Evolutionary conservation across 2,329 filamentous ascomycete species (phyloP).

Genomic region (Ophiostoma triangulosporum): DNA sequence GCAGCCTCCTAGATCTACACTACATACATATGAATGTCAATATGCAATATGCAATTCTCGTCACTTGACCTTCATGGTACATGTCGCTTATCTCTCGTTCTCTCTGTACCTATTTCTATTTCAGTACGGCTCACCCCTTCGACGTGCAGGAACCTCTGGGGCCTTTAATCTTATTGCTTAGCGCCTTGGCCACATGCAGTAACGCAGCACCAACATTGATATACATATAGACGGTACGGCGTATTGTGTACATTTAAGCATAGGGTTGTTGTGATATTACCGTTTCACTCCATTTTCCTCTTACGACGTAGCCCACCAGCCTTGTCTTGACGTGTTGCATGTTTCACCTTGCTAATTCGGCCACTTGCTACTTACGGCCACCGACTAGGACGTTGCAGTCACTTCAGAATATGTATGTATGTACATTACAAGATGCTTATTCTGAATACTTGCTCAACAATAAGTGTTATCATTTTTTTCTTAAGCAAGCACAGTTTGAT

Average conservation of each 20-base stretch:
- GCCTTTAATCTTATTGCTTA: slow-evolving; percentile 4
- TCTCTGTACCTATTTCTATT: not conserved
- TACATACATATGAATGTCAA: too few relatives aligned
- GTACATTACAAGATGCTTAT: too few relatives aligned
- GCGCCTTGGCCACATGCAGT: slow-evolving; percentile 2
- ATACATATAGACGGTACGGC: too few relatives aligned
- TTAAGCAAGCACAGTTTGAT: too few relatives aligned
- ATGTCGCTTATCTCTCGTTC: not conserved
- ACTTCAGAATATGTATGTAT: too few relatives aligned
- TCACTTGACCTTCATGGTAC: not conserved
- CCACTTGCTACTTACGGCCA: not conserved
- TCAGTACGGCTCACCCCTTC: slow-evolving; percentile 1
- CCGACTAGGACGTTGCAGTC: not conserved
- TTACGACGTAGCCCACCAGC: not conserved
- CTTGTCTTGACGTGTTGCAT: not conserved
- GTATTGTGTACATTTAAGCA: too few relatives aligned
- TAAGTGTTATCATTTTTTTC: too few relatives aligned
- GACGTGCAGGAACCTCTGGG: slow-evolving; percentile 4
- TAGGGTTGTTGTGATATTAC: too few relatives aligned
- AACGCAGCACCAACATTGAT: not conserved
- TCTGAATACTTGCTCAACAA: too few relatives aligned
- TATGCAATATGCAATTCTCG: too few relatives aligned
- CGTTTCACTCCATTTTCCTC: not conserved
- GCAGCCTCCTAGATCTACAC: too few relatives aligned
- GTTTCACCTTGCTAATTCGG: not conserved